Base-by-base conservation (phyloP, 805 yeast species). In the Tetrapisispora namnaoensis region DNA sequence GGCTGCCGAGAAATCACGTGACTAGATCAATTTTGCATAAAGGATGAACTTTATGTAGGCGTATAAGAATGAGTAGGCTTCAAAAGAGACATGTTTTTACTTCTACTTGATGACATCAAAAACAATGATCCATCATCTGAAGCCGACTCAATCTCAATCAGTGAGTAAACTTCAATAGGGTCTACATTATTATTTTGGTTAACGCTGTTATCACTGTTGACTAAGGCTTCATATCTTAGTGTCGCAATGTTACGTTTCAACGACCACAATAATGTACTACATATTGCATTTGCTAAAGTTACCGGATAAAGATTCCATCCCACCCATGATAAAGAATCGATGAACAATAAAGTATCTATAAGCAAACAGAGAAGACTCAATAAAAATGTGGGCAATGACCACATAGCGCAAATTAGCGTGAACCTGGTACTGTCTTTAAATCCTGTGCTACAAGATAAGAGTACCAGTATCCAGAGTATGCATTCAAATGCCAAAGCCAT, bases 261-360 rank as follows among this genome's bases (percentile, higher is more conserved):
- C 47, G 86, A 73, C 62, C 95, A 87, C 18, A 85, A 66, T 53
- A 82, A 62, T 1, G 88, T 75, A 1, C 87, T 80, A 28, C 79
- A 73, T 1, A 82, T 53, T 0, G 91, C 83, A 42, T 82, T 71
- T 32, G 82, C 63, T 1, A 83, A 76, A 0, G 93, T 78, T 1
- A 91, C 77, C 0, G 79, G 79, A 24, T 90, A 68, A 51, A 86
- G 76, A 45, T 84, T 69, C 97, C 97, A 91, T 24, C 96, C 96
- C 42, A 83, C 76, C 81, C 88, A 89, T 47, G 79, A 75, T 48
- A 91, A 68, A 59, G 80, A 79, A 2, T 90, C 86, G 1, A 82
- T 75, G 58, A 91, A 91, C 45, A 91, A 65, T 38, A 90, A 65
- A 37, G 90, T 77, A 62, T 91, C 98, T 3, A 87, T 87, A 51